A percentile compares a stretch with the other conserved stretches of the same genome.
Evolutionary conservation across 148 eudicot genomes (phyloP).

Genomic region (Nyssa sinensis): DNA sequence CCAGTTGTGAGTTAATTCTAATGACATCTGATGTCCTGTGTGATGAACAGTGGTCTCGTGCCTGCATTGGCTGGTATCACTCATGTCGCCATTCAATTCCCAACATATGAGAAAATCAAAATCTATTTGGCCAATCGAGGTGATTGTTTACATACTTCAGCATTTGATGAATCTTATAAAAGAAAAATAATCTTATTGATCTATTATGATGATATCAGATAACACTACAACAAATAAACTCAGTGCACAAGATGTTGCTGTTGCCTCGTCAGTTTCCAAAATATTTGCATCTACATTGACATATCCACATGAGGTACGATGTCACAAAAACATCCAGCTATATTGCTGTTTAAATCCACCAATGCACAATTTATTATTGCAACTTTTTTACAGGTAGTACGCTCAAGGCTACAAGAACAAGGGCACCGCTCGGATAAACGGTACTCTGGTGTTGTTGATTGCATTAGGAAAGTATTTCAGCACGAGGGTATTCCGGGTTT

Average conservation of each 20-base stretch:
- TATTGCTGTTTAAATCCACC: neutral
- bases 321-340: slow-evolving; percentile 5
- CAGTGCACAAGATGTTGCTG: slow-evolving; percentile 73
- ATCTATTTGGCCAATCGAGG: slow-evolving; percentile 73
- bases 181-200: neutral
- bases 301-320: slow-evolving; percentile 94
- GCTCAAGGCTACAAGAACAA: slow-evolving; percentile 97
- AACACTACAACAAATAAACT: slow-evolving; percentile 69
- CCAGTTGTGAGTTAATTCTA: slow-evolving; percentile 6
- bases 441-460: slow-evolving; percentile 71
- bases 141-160: slow-evolving; percentile 28
- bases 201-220: slow-evolving; percentile 35
- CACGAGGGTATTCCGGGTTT: slow-evolving; percentile 85
- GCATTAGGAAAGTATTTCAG: slow-evolving; percentile 66
- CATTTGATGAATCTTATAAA: no score
- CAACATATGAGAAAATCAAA: slow-evolving; percentile 84
- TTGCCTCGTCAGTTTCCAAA: slow-evolving; percentile 96
- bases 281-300: slow-evolving; percentile 94
- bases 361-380: neutral
- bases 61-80: slow-evolving; percentile 95
- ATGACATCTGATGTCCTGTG: slow-evolving; percentile 10
- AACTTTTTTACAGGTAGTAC: slow-evolving; percentile 58
- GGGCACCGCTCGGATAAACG: slow-evolving; percentile 86
- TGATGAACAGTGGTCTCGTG: slow-evolving; percentile 72
- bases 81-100: slow-evolving; percentile 97